phyloP scores from a whole-genome alignment of 2,329 filamentous ascomycete species.

The Phialophora expanda region DNA sequence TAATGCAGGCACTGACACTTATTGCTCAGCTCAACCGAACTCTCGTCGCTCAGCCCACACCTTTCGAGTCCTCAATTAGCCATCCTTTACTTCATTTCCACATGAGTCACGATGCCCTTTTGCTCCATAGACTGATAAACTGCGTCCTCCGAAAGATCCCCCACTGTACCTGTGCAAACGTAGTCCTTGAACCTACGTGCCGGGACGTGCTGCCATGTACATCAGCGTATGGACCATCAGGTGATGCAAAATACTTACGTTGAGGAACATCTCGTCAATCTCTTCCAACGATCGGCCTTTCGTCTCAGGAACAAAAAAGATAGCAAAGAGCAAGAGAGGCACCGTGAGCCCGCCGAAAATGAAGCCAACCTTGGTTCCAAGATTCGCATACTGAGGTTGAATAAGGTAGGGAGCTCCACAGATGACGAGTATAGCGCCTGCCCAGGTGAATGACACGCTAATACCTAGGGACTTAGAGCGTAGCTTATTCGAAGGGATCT shows the following conservation, averaged over 20 bases:
- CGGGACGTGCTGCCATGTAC: not conserved
- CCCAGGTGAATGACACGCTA: not conserved
- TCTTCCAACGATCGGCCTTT: slow-evolving; percentile 9
- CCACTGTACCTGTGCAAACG: not conserved
- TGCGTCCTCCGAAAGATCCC: not conserved
- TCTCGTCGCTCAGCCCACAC: too few species aligned
- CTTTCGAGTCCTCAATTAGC: too few species aligned
- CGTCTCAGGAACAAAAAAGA: not conserved
- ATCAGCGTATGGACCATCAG: not conserved
- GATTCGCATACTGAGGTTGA: slow-evolving; percentile 3
- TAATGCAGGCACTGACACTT: too few species aligned
- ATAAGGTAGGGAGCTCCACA: slow-evolving; percentile 9
- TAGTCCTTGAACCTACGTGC: not conserved
- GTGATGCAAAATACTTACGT: not conserved
- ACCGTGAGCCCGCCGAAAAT: slow-evolving; percentile 4
- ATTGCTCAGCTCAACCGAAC: too few species aligned
- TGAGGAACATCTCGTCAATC: slow-evolving; percentile 13
- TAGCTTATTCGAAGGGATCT: not conserved
- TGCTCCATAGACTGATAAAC: too few species aligned
- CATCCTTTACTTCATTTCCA: too few species aligned
- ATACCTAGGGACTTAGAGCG: not conserved
- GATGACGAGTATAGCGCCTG: not conserved
- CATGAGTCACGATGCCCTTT: too few species aligned
- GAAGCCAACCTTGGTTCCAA: slow-evolving; percentile 19
- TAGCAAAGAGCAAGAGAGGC: not conserved